Percentiles rank a stretch among this genome's conserved stretches.
Evolutionary conservation across 2,329 filamentous ascomycete species (phyloP).

Genomic region (Bisporella sp.): DNA sequence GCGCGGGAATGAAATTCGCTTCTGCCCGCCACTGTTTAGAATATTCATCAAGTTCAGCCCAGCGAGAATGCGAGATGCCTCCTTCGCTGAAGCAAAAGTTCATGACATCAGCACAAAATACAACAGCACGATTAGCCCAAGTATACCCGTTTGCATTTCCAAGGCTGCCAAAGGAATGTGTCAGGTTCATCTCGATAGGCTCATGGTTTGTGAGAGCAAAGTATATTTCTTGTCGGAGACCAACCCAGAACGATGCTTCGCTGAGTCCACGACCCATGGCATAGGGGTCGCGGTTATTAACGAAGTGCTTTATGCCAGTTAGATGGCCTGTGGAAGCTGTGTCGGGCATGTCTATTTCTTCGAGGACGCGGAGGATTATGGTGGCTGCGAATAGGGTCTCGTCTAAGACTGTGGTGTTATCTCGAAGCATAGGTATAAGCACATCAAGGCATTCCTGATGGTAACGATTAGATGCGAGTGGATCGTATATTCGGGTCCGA

Average conservation of each 20-base stretch:
- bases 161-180: constrained; percentile 44
- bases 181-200: constrained; percentile 43
- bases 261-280: constrained; percentile 31
- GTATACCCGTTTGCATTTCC: constrained; percentile 41
- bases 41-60: constrained; percentile 39
- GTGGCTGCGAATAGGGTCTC: constrained; percentile 47
- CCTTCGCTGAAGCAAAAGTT: constrained; percentile 52
- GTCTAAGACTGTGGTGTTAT: constrained; percentile 33
- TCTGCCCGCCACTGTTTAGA: constrained; percentile 39
- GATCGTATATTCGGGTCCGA: constrained; percentile 27
- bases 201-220: constrained; percentile 37
- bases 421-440: constrained; percentile 15
- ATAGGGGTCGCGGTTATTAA: constrained; percentile 26
- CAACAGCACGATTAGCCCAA: constrained; percentile 55
- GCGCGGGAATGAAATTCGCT: constrained; percentile 47
- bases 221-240: constrained; percentile 52
- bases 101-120: constrained; percentile 56
- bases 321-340: constrained; percentile 11
- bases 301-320: constrained; percentile 26
- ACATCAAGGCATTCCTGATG: constrained; percentile 40
- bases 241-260: constrained; percentile 48
- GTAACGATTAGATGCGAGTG: constrained; percentile 34
- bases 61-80: constrained; percentile 28
- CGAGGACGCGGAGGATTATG: constrained; percentile 48
- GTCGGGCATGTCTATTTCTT: constrained; percentile 37